Conservation (phyloP, 2,329 filamentous ascomycete genomes). For the Exophiala spinifera region DNA sequence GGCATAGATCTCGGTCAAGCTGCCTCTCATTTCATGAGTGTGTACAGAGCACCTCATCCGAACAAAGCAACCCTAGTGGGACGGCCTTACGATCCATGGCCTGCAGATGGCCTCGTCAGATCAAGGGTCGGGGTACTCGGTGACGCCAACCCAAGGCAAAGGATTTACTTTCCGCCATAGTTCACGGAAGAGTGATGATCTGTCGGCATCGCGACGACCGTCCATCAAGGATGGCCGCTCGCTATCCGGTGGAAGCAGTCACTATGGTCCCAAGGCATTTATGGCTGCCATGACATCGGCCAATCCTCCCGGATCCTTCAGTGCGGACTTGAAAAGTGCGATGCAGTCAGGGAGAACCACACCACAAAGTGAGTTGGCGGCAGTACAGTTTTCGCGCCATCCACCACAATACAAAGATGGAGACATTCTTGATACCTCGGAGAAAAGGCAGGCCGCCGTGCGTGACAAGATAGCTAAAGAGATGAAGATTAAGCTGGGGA, state of each 20-base stretch:
- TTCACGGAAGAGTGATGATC: conserved; percentile 35
- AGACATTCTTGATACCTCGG: conserved; percentile 58
- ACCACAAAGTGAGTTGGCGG: conserved; percentile 31
- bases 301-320: conserved; percentile 78
- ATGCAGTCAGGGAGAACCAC: conserved; percentile 60
- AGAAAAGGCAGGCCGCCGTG: conserved; percentile 71
- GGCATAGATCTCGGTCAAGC: conserved; percentile 2
- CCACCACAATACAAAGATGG: conserved; percentile 51
- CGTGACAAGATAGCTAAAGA: conserved; percentile 89
- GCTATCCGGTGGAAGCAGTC: conserved; percentile 56
- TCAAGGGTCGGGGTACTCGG: conserved; percentile 31
- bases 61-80: conserved; percentile 6
- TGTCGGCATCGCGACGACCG: conserved; percentile 33
- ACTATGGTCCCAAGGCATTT: conserved; percentile 63
- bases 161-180: conserved; percentile 24
- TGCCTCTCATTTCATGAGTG: conserved; percentile 8
- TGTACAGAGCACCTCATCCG: neutral
- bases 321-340: conserved; percentile 75
- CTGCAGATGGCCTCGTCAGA: conserved; percentile 29
- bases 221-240: conserved; percentile 53
- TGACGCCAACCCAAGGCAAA: conserved; percentile 33
- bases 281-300: conserved; percentile 55
- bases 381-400: conserved; percentile 12
- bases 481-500: conserved; percentile 95
- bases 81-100: conserved; percentile 24